Evolutionary conservation across 768 basidiomycete genomes (phyloP), one percentile per base, ranked within the genome.

Genomic region (Heimioporus sp.): DNA sequence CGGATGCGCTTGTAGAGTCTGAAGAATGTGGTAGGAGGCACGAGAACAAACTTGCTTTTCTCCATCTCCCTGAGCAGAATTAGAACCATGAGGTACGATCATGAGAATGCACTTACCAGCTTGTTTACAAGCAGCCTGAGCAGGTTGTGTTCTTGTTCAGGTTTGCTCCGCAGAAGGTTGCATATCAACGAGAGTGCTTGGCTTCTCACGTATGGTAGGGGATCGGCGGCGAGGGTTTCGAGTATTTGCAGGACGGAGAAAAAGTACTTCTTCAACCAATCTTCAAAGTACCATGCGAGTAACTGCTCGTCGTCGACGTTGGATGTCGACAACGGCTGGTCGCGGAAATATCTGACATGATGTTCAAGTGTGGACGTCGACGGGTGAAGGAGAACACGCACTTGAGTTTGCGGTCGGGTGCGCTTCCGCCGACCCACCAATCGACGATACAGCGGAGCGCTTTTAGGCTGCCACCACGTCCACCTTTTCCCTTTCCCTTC

Each of bases 401-500:
- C 90, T 80, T 91, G 21, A 98, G 79, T 66, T 98, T 98, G 54
- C 91, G 76, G 52, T 79, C 75, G 0, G 93, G 91, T 17, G 85
- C 90, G n/a, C 92, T 92, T 20, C 94, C 95, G 31, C 93, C 94
- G 42, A 89, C 81, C 92, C 94, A 97, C 94, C 96, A 98, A 80
- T 98, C 96, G 31, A 91, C 86, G 52, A 99, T 77, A 55, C 94
- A 96, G 39, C 95, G 78, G 49, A 96, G 65, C 3, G 95, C 94
- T 57, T 95, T 93, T 40, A 97, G 67, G 59, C 89, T 85, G 73
- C 98, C 95, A 46, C 94, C 94, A n/a, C 95, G 79, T 4, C 92
- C 91, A 37, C 92, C 92, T 61, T 91, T 92, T 0, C 85, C 86
- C 54, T 87, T 83, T 0, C 87, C 86, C 34, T 79, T 73, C 63